A percentile compares a stretch with the other conserved stretches of the same genome.
Evolutionary conservation across 2,329 filamentous ascomycete species (phyloP).

Genomic region (Botrytis galanthina): DNA sequence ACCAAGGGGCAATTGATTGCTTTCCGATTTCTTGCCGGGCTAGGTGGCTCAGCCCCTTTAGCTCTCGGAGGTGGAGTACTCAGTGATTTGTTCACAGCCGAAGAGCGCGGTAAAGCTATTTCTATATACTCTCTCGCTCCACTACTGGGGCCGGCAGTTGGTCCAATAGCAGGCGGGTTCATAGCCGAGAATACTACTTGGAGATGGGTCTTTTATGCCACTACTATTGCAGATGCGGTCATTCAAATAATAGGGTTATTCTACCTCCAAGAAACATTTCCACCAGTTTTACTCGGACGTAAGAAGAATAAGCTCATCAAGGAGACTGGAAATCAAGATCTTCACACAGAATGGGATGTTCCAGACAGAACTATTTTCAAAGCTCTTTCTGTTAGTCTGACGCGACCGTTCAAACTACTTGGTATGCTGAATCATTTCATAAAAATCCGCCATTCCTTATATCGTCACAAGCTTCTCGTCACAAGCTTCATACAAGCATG

Average conservation of each 20-base stretch:
- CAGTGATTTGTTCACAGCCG: slow-evolving; percentile 47
- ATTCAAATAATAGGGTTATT: slow-evolving; percentile 45
- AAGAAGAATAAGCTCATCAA: slow-evolving; percentile 47
- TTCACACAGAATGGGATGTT: slow-evolving; percentile 51
- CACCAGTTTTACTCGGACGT: slow-evolving; percentile 47
- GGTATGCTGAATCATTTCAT: not conserved
- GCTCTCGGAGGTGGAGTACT: slow-evolving; percentile 46
- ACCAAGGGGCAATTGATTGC: slow-evolving; percentile 47
- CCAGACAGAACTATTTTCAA: slow-evolving; percentile 37
- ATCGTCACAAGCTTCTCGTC: not conserved
- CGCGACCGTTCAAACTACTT: slow-evolving; percentile 50
- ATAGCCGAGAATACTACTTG: slow-evolving; percentile 48
- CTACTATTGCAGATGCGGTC: slow-evolving; percentile 45
- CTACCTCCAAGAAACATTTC: slow-evolving; percentile 50
- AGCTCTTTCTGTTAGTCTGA: slow-evolving; percentile 44
- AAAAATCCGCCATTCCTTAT: not conserved
- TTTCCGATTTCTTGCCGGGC: slow-evolving; percentile 47
- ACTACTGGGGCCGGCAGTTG: slow-evolving; percentile 39
- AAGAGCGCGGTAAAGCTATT: slow-evolving; percentile 47
- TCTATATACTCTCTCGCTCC: slow-evolving; percentile 38
- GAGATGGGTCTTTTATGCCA: slow-evolving; percentile 54
- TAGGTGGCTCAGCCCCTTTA: slow-evolving; percentile 48
- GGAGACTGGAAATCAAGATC: slow-evolving; percentile 49
- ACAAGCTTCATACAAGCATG: not conserved
- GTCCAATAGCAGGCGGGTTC: slow-evolving; percentile 52